phyloP scores from a whole-genome alignment of 345 rosid genomes.

The Eucalyptus grandis region DNA sequence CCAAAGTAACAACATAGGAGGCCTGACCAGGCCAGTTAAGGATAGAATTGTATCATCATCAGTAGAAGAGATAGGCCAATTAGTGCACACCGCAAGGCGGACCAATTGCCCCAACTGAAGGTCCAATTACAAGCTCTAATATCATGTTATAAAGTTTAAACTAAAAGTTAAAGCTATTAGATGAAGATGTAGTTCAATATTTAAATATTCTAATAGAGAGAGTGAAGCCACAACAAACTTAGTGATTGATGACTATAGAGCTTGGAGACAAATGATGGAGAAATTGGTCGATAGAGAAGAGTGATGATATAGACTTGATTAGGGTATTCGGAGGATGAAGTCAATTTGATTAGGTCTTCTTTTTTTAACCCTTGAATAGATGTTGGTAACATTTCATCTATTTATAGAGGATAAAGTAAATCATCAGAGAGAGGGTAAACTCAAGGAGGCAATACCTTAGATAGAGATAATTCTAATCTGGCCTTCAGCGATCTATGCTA shows the following conservation, averaged over 20 bases:
- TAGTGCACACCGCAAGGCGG: not conserved
- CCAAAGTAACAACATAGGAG: not conserved
- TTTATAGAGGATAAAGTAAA: not conserved
- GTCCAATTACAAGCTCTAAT: slow-evolving; percentile 5
- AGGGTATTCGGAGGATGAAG: not conserved
- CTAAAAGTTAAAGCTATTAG: not conserved
- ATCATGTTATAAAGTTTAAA: not conserved
- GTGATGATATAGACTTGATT: not conserved
- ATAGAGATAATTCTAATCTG: not conserved
- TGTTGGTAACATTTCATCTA: not conserved
- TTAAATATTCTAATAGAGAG: not conserved
- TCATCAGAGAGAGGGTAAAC: not conserved
- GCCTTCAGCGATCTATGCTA: not conserved
- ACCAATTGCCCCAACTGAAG: not conserved
- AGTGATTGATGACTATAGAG: not conserved
- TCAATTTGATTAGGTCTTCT: not conserved
- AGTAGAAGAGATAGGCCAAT: not conserved
- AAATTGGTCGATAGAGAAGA: not conserved
- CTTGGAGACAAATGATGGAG: not conserved
- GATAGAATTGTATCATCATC: not conserved
- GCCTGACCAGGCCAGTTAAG: not conserved
- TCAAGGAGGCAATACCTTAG: not conserved
- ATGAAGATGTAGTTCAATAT: not conserved
- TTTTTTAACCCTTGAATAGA: not conserved
- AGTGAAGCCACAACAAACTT: not conserved